These are phyloP conservation scores for Apiotrichum gamsii DNA, from an alignment of 1,284 basidiomycete genomes.

Conservation along the genomic window DNA sequence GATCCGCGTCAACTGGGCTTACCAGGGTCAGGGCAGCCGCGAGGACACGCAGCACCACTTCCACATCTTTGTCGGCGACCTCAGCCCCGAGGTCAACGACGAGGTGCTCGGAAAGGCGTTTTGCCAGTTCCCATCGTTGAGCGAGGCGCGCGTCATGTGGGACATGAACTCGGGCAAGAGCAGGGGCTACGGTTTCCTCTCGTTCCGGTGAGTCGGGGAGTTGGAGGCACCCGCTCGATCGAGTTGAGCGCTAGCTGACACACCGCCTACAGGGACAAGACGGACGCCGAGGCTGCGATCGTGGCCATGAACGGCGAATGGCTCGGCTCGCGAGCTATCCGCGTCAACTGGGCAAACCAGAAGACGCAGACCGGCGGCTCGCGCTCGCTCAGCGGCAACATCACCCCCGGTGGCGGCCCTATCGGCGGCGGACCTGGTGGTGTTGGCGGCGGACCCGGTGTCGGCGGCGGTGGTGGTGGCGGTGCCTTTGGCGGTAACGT, in stretches of 20 bases:
- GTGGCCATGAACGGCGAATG: constrained; percentile 99
- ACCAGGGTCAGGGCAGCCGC: constrained; percentile 75
- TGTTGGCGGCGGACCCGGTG: constrained; percentile 4
- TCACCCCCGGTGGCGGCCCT: constrained; percentile 20
- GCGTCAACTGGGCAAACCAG: constrained; percentile 98
- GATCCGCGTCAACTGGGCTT: constrained; percentile 96
- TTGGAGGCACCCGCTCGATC: too few species aligned
- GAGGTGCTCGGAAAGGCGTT: constrained; percentile 95
- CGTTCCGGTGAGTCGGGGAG: constrained; percentile 49
- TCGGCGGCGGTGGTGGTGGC: constrained; percentile 1
- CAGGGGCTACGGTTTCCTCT: constrained; percentile 54
- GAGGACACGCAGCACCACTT: constrained; percentile 93
- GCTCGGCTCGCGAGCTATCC: constrained; percentile 93
- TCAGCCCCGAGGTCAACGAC: constrained; percentile 96
- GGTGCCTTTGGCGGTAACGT: constrained; percentile 66
- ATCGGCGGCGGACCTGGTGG: constrained; percentile 19
- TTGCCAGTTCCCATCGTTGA: constrained; percentile 85
- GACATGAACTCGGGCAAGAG: constrained; percentile 99
- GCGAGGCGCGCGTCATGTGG: constrained; percentile 99
- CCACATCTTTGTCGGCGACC: constrained; percentile 97
- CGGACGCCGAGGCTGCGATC: constrained; percentile 96
- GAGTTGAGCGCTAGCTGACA: too few species aligned
- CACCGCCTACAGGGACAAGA: constrained; percentile 75
- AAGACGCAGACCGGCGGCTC: constrained; percentile 69
- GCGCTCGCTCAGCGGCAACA: constrained; percentile 47